Evolutionary conservation across 108 stramenopile species (phyloP).

Genomic region (Stephanodiscus triporus): DNA sequence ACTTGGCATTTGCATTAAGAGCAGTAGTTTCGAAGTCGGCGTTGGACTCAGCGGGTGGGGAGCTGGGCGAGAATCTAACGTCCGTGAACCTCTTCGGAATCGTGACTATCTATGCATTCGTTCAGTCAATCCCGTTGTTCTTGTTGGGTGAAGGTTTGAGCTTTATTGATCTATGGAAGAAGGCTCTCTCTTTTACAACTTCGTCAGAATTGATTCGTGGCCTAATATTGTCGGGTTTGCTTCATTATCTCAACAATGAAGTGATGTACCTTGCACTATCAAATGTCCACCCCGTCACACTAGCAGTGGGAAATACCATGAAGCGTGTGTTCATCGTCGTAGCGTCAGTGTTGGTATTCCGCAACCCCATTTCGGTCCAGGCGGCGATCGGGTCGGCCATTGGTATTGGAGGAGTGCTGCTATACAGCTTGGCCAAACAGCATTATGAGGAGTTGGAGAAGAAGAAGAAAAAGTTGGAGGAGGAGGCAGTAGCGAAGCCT

Average conservation of each 20-base stretch:
- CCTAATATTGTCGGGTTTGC: slow-evolving; percentile 57
- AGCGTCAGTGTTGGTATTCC: slow-evolving; percentile 61
- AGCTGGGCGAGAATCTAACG: slow-evolving; percentile 16
- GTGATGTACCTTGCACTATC: slow-evolving; percentile 74
- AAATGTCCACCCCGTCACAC: slow-evolving; percentile 73
- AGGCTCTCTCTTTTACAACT: neutral
- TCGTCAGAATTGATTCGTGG: slow-evolving; percentile 4
- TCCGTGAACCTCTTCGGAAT: slow-evolving; percentile 64
- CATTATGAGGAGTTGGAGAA: slow-evolving; percentile 23
- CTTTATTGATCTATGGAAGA: slow-evolving; percentile 5
- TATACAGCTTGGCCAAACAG: slow-evolving; percentile 51
- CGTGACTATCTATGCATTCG: slow-evolving; percentile 58
- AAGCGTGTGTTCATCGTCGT: slow-evolving; percentile 81
- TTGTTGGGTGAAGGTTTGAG: slow-evolving; percentile 45
- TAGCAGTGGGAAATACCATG: slow-evolving; percentile 81
- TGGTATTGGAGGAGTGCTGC: slow-evolving; percentile 52
- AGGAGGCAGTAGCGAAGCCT: no score
- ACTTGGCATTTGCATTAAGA: slow-evolving; percentile 62
- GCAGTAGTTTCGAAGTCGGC: slow-evolving; percentile 69
- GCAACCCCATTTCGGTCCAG: slow-evolving; percentile 54
- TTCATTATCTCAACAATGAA: slow-evolving; percentile 81
- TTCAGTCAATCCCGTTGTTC: slow-evolving; percentile 54
- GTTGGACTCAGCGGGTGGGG: slow-evolving; percentile 28
- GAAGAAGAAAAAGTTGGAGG: no score
- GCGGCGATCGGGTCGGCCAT: slow-evolving; percentile 44